Conservation (phyloP, 1,139 yeast species). For the Kluyveromyces sp. region DNA sequence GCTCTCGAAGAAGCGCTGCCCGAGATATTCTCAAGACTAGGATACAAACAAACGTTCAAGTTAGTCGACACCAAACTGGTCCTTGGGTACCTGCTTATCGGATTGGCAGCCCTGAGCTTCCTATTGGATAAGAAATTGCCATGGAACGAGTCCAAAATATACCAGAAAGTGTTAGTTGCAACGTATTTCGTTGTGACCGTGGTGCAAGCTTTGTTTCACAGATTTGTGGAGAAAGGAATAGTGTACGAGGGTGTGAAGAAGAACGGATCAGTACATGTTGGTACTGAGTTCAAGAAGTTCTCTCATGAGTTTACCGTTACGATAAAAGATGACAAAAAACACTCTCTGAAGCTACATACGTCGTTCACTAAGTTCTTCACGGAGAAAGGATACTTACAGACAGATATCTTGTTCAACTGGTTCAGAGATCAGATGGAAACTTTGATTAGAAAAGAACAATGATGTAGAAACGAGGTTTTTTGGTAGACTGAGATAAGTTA, state of each 20-base stretch:
- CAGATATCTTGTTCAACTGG: conserved; percentile 24
- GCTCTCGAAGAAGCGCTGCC: conserved; percentile 28
- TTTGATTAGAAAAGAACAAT: conserved; percentile 17
- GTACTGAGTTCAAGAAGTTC: conserved; percentile 17
- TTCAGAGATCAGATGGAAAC: conserved; percentile 22
- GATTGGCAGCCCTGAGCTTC: conserved; percentile 59
- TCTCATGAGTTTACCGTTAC: conserved; percentile 20
- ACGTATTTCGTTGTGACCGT: conserved; percentile 47
- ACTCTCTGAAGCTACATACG: conserved; percentile 13
- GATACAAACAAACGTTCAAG: conserved; percentile 54
- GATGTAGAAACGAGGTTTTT: too few species aligned
- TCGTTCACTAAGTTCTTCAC: conserved; percentile 27
- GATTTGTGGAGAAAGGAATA: conserved; percentile 46
- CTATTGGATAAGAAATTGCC: conserved; percentile 58
- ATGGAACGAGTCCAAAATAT: conserved; percentile 35
- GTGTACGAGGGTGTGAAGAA: conserved; percentile 51
- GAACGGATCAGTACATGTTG: conserved; percentile 14
- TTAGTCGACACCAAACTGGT: conserved; percentile 58
- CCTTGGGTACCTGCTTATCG: conserved; percentile 62
- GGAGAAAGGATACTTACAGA: conserved; percentile 28
- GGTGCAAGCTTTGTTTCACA: conserved; percentile 43
- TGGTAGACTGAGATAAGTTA: too few species aligned
- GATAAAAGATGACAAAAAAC: conserved; percentile 10
- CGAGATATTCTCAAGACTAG: conserved; percentile 43
- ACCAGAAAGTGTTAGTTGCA: conserved; percentile 41